phyloP scores from a whole-genome alignment of 495 filamentous ascomycete species.

The Pyronema domesticum region DNA sequence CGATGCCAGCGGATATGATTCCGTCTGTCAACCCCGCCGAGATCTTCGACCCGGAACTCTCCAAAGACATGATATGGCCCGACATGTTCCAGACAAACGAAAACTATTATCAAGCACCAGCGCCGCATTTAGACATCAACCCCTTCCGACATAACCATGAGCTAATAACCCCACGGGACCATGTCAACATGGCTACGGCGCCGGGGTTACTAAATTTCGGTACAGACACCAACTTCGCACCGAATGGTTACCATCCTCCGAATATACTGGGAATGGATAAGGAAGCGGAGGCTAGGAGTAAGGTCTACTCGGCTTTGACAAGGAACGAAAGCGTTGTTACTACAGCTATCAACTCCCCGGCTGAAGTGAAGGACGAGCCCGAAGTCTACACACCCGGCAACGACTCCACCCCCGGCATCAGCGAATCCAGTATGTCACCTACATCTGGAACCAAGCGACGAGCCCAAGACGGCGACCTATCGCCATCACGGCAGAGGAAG shows the following conservation, averaged over 20 bases:
- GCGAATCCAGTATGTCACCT: neutral
- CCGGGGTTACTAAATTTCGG: constrained; percentile 20
- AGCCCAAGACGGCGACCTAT: constrained; percentile 18
- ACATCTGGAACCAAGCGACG: constrained; percentile 15
- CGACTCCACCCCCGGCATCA: neutral
- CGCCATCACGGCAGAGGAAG: constrained; percentile 17
- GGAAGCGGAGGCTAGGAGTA: constrained; percentile 20
- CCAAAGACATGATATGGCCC: constrained; percentile 19
- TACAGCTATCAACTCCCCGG: constrained; percentile 22
- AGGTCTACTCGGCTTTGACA: constrained; percentile 19
- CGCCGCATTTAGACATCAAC: constrained; percentile 19
- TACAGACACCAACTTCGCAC: constrained; percentile 24
- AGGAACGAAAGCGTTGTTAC: constrained; percentile 20
- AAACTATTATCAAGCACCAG: constrained; percentile 15
- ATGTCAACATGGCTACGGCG: constrained; percentile 8
- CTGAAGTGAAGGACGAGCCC: constrained; percentile 22
- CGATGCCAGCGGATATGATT: constrained; percentile 11
- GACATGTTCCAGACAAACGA: constrained; percentile 14
- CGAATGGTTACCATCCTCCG: constrained; percentile 22
- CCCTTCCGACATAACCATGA: constrained; percentile 18
- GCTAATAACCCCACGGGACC: constrained; percentile 14
- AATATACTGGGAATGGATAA: constrained; percentile 18
- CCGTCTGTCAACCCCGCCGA: constrained; percentile 19
- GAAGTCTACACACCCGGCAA: neutral
- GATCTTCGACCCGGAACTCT: constrained; percentile 17